Conservation (phyloP, 192 early-diverging fungal genomes). For the Coemansia asiatica region DNA sequence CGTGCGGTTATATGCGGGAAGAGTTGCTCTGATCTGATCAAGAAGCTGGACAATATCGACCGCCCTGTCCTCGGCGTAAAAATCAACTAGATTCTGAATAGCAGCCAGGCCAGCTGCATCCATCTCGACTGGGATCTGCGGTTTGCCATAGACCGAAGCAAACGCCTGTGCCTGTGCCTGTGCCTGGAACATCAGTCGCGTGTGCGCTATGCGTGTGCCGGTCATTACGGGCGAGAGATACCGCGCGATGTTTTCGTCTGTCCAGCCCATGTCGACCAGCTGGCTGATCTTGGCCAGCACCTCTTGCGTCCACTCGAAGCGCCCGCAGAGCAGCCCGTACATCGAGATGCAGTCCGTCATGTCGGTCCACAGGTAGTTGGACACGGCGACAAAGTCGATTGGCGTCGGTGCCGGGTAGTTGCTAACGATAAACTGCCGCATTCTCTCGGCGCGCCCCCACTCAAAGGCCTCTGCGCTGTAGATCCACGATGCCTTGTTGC, state of each 20-base stretch:
- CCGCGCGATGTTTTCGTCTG: slow-evolving; percentile 20
- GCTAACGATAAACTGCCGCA: slow-evolving; percentile 18
- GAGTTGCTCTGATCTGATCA: slow-evolving; percentile 9
- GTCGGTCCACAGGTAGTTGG: slow-evolving; percentile 28
- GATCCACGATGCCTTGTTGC: slow-evolving; percentile 20
- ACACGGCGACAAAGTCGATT: slow-evolving; percentile 40
- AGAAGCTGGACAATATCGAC: slow-evolving; percentile 15
- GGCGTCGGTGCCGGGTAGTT: slow-evolving; percentile 27
- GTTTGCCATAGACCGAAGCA: not conserved
- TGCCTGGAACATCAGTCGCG: slow-evolving; percentile 7
- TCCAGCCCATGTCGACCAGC: slow-evolving; percentile 18
- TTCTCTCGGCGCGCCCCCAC: slow-evolving; percentile 19
- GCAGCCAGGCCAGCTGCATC: slow-evolving; percentile 9
- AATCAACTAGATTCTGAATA: slow-evolving; percentile 9
- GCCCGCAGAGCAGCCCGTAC: slow-evolving; percentile 29
- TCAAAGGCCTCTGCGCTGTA: slow-evolving; percentile 16
- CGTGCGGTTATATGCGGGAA: slow-evolving; percentile 3
- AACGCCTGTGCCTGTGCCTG: not conserved
- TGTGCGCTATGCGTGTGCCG: slow-evolving; percentile 1
- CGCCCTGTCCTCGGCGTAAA: not conserved
- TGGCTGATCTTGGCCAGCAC: slow-evolving; percentile 1
- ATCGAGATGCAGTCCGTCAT: slow-evolving; percentile 26
- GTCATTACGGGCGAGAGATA: slow-evolving; percentile 20
- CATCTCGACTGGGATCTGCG: slow-evolving; percentile 4
- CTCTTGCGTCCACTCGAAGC: slow-evolving; percentile 21